Percentiles rank a stretch among this genome's conserved stretches.
These are phyloP conservation scores for Heterobasidion parviporum DNA, from an alignment of 1,284 basidiomycete genomes.

Conservation along the genomic window DNA sequence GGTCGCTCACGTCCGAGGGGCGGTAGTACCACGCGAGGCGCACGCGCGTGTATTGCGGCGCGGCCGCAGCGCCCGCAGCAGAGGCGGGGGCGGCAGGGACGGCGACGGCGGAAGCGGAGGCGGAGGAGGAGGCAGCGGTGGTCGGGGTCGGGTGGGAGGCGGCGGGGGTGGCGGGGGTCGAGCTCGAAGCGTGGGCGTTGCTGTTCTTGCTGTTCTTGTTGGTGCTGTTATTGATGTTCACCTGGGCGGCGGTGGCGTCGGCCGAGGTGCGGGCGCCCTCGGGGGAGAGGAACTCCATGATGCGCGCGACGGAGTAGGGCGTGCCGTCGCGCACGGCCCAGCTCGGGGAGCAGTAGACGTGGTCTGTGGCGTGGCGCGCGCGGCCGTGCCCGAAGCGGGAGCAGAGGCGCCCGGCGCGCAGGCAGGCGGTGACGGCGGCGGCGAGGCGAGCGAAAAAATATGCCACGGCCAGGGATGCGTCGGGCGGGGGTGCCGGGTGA, in stretches of 20 bases:
- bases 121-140: too few species aligned
- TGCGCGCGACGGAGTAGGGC: slow-evolving; percentile 88
- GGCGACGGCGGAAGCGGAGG: slow-evolving; percentile 7
- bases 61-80: slow-evolving; percentile 12
- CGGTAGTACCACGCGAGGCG: slow-evolving; percentile 92
- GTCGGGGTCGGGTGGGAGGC: too few species aligned
- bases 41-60: slow-evolving; percentile 47
- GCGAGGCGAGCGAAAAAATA: background rate
- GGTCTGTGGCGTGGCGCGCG: slow-evolving; percentile 44
- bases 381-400: too few species aligned
- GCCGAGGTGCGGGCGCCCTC: slow-evolving; percentile 36
- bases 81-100: slow-evolving; percentile 24
- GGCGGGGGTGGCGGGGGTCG: background rate
- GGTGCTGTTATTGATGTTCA: too few species aligned
- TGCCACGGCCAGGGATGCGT: too few species aligned
- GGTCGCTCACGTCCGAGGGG: slow-evolving; percentile 81
- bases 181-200: background rate
- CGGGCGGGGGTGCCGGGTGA: too few species aligned
- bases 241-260: too few species aligned
- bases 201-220: too few species aligned
- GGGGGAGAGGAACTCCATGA: slow-evolving; percentile 91
- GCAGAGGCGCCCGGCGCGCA: too few species aligned
- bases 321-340: slow-evolving; percentile 89
- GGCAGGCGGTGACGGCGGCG: background rate
- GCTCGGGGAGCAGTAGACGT: slow-evolving; percentile 90